Evolutionary conservation across 169 alveolate species (phyloP).

Genomic region (Plasmodium relictum): DNA sequence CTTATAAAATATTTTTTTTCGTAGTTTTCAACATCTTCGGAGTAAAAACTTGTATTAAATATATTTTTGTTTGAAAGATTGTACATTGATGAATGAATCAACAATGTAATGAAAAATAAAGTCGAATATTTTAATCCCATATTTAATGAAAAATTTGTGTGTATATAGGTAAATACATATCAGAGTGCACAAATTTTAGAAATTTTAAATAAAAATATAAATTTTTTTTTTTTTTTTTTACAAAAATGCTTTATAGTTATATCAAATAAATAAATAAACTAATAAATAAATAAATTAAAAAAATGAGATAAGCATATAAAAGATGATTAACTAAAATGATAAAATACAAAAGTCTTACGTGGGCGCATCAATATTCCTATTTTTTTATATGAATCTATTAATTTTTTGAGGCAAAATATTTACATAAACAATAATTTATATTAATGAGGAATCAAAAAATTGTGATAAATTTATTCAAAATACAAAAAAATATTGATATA

Average conservation of each 20-base stretch:
- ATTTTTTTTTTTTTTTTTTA: not conserved
- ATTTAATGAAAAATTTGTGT: not conserved
- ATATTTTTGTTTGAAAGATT: constrained; percentile 18
- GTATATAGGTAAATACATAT: too few relatives aligned
- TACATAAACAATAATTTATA: too few relatives aligned
- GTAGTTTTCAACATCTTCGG: constrained; percentile 2
- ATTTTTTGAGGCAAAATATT: too few relatives aligned
- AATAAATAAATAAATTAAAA: not conserved
- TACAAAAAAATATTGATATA: not conserved
- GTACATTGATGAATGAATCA: constrained; percentile 11
- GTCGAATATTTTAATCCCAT: constrained; percentile 18
- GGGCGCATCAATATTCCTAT: too few relatives aligned
- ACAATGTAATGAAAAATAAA: constrained; percentile 7
- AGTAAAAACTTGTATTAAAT: constrained; percentile 28
- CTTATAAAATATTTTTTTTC: constrained; percentile 70
- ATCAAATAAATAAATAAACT: not conserved
- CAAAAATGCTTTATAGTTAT: not conserved
- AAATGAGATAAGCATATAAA: too few relatives aligned
- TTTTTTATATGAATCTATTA: too few relatives aligned
- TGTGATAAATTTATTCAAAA: not conserved
- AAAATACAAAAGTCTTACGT: too few relatives aligned
- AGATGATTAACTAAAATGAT: too few relatives aligned
- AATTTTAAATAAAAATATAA: not conserved
- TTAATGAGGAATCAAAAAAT: too few relatives aligned
- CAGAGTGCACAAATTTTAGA: too few relatives aligned